Evolutionary conservation across 2,329 filamentous ascomycete genomes (phyloP), one percentile per base, ranked within the genome.

Genomic region (Colletotrichum sp.): DNA sequence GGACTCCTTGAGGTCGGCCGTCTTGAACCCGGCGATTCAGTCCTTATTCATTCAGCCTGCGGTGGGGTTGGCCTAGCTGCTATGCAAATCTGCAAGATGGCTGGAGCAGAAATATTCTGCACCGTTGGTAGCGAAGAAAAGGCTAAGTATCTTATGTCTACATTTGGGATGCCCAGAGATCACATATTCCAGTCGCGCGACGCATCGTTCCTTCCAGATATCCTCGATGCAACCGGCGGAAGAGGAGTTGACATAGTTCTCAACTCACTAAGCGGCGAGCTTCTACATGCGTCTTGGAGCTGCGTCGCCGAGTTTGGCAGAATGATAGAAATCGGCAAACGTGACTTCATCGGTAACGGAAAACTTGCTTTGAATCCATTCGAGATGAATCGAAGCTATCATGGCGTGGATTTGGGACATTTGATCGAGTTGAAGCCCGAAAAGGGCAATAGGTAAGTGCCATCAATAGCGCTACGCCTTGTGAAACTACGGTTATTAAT

Each of bases 321-420:
- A 3, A 84, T 89, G 78, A 71, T 88, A 1, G 87, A 88, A 64
- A 83, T 88, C 26, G 86, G 86, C 6, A 85, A 85, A 73, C 79
- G 82, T 5, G 86, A 88, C 60, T 79, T 87, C 8, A 77, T 82
- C 10, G 83, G 83, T 2, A 84, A 84, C n/a, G 84, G 82, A 4
- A 79, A 81, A 5, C 81, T 90, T 2, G 84, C 85, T 3, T 87
- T 90, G 85, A 72, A 77, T n/a, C 59, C 62, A 10, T 78, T 78
- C 13, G 67, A 52, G 71, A 81, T 65, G 1, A 83, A 82, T 3
- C 81, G 82, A 0, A 80, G 79, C 2, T 85, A 83, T 36, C 59
- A 69, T 6, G 76, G 77, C 16, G 60, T 78, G 5, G 76, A 78
- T 32, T 69, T 75, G 8, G 69, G 72, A 8, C 72, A 75, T 36